phyloP scores from a whole-genome alignment of 2,329 filamentous ascomycete genomes.

The Epichloe hybrida region DNA sequence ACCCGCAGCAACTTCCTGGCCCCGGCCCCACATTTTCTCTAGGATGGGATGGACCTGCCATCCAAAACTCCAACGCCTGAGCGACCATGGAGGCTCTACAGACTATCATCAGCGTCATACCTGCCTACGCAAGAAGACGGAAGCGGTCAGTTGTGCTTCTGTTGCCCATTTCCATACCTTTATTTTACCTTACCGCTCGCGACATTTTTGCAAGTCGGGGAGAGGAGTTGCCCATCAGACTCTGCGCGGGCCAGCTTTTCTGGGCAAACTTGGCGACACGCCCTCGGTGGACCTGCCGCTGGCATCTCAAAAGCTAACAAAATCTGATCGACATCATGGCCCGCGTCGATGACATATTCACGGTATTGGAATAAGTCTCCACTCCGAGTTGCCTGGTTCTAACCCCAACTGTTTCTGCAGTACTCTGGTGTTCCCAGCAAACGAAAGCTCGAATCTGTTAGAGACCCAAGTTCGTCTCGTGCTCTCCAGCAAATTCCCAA shows the following conservation, averaged over 20 bases:
- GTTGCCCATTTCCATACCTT: too few relatives aligned
- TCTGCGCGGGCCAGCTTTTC: background rate
- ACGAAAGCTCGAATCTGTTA: constrained; percentile 47
- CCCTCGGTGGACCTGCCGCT: background rate
- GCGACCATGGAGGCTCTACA: background rate
- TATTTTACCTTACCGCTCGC: too few relatives aligned
- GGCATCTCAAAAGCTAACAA: background rate
- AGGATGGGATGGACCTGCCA: background rate
- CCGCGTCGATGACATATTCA: constrained; percentile 46
- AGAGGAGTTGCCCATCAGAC: too few relatives aligned
- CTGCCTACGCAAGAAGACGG: too few relatives aligned
- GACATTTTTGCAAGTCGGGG: too few relatives aligned
- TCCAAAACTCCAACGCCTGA: background rate
- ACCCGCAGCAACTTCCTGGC: background rate
- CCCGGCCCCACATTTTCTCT: background rate
- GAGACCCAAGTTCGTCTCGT: constrained; percentile 43
- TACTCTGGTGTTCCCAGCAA: constrained; percentile 39
- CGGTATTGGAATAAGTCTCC: constrained; percentile 19
- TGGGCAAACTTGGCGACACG: background rate
- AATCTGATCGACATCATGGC: constrained; percentile 26
- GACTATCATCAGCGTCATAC: too few relatives aligned
- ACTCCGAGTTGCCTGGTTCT: background rate
- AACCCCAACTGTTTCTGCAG: constrained; percentile 10
- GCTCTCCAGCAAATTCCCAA: background rate
- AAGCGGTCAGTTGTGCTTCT: too few relatives aligned